A percentile compares a stretch with the other conserved stretches of the same genome.
Evolutionary conservation across 2,329 filamentous ascomycete species (phyloP).

Genomic region (Verticillium nonalfalfae): DNA sequence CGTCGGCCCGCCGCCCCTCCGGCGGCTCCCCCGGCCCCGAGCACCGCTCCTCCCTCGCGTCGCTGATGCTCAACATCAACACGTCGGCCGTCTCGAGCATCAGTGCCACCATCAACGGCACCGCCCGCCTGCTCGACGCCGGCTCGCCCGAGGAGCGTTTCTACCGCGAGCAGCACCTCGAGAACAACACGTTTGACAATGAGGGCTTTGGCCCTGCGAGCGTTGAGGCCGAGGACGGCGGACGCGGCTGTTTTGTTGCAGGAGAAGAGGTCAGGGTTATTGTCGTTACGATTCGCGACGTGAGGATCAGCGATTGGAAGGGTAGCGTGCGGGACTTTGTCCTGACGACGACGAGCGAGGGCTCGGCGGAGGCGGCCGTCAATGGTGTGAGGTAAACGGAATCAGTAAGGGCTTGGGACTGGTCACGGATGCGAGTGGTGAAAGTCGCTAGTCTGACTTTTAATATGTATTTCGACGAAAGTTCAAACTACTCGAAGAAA

Average conservation of each 20-base stretch:
- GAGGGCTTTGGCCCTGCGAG: constrained; percentile 24
- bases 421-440: not conserved
- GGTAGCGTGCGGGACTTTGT: constrained; percentile 81
- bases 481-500: not conserved
- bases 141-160: constrained; percentile 79
- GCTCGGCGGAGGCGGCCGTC: constrained; percentile 15
- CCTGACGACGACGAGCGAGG: constrained; percentile 34
- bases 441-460: too few species aligned
- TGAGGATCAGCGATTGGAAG: constrained; percentile 91
- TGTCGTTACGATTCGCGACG: constrained; percentile 75
- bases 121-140: constrained; percentile 63
- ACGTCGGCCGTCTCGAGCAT: constrained; percentile 82
- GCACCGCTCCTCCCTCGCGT: constrained; percentile 68
- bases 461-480: not conserved
- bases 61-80: constrained; percentile 84
- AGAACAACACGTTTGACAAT: constrained; percentile 82
- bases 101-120: constrained; percentile 89
- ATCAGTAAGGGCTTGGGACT: not conserved
- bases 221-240: constrained; percentile 38
- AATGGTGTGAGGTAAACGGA: constrained; percentile 30
- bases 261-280: constrained; percentile 84
- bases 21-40: constrained; percentile 59
- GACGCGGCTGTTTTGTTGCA: constrained; percentile 64
- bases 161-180: constrained; percentile 77
- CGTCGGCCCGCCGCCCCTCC: constrained; percentile 52